phyloP scores from a whole-genome alignment of 108 stramenopile genomes.

The Nannochloropsis gaditana region DNA sequence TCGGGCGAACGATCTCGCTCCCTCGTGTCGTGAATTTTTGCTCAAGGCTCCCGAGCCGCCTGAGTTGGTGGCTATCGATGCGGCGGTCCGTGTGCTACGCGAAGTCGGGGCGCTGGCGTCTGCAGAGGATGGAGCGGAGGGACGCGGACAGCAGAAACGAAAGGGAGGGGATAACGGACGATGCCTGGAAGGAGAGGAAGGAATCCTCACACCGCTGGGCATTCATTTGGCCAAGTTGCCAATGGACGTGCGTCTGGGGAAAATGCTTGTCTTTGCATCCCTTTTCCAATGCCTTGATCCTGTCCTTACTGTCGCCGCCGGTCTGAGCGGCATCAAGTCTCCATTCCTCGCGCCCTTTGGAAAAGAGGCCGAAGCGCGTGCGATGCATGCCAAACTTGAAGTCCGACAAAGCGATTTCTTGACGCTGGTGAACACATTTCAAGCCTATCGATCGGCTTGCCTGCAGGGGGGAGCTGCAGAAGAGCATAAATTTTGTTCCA shows the following conservation, averaged over 20 bases:
- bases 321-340: slow-evolving; percentile 61
- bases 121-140: neutral
- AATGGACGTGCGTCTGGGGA: slow-evolving; percentile 79
- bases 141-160: neutral
- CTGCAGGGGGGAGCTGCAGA: slow-evolving; percentile 29
- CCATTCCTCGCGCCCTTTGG: slow-evolving; percentile 65
- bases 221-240: slow-evolving; percentile 77
- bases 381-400: slow-evolving; percentile 61
- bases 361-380: slow-evolving; percentile 65
- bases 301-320: slow-evolving; percentile 72
- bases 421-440: slow-evolving; percentile 75
- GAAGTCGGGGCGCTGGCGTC: neutral
- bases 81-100: neutral
- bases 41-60: slow-evolving; percentile 18
- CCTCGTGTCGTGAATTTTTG: neutral
- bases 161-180: neutral
- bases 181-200: slow-evolving; percentile 5
- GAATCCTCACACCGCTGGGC: slow-evolving; percentile 74
- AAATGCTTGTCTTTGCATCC: slow-evolving; percentile 73
- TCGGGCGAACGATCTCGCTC: neutral
- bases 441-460: slow-evolving; percentile 42
- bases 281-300: slow-evolving; percentile 76
- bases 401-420: slow-evolving; percentile 73
- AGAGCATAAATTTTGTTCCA: slow-evolving; percentile 59
- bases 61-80: neutral